Evolutionary conservation across 2,329 filamentous ascomycete genomes (phyloP), one percentile per base, ranked within the genome.

Genomic region (Talaromyces verruculosus): DNA sequence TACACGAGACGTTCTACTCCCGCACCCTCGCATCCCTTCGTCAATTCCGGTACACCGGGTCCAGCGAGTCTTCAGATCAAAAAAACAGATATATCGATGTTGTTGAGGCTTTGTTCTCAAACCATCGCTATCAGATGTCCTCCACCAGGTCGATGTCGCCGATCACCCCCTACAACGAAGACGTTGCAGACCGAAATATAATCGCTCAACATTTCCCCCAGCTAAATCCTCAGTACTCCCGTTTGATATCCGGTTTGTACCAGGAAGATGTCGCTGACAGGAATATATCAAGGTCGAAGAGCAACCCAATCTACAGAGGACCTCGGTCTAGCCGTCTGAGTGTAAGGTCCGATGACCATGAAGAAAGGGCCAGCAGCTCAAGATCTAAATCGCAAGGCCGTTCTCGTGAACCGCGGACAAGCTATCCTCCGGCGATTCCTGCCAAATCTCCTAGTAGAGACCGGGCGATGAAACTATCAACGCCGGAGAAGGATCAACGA

Each of bases 131-230:
- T 41, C 75, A 71, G 41, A 69, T 71, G 33, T 65, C 65, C 55
- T 51, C 71, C n/a, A 68, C 51, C 15, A 64, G 62, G 35, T 64
- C 70, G 10, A 67, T 76, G 33, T 76, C 76, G 10, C 75, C 76
- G 3, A 72, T 70, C 5, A 73, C 71, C 19, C 75, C 76, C 11
- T 81, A 78, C 68, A 81, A 81, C 57, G 79, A 81, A 70, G 77
- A 81, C 68, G 72, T 81, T 62, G 79, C 79, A 5, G 79, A 81
- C 66, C 76, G 79, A 28, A 81, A 81, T 61, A 78, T 80, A 8
- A 73, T 73, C 45, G 69, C 69, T 4, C 71, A 72, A 59, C 65
- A 68, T 67, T 30, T 60, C 30, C 33, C 61, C 8, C 62, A 57
- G 17, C 39, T 30, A 68, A 72, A 65, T 19, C 22, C 28, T 3